Conservation (phyloP, 176 grass and related monocot species). For the Aegilops umbellulata region DNA sequence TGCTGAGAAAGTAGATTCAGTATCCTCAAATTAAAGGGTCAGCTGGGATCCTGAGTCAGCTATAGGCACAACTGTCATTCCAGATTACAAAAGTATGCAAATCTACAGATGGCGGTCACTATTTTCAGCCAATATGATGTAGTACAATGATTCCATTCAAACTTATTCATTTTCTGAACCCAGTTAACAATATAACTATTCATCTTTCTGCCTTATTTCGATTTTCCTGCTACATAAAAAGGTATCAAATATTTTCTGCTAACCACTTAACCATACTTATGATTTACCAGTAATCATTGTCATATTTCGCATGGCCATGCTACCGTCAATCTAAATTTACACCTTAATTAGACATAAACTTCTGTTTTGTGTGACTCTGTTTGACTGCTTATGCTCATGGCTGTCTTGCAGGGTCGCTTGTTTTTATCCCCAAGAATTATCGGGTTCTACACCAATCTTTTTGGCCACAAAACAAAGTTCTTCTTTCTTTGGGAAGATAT, state of each 20-base stretch:
- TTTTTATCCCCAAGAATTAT: slow-evolving; percentile 98
- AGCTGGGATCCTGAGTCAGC: neutral
- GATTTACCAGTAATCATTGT: neutral
- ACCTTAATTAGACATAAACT: neutral
- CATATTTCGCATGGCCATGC: neutral
- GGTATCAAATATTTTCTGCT: neutral
- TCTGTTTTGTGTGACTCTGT: neutral
- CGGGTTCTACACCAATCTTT: slow-evolving; percentile 88
- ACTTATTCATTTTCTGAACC: neutral
- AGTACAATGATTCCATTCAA: neutral
- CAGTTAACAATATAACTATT: neutral
- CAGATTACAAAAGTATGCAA: neutral
- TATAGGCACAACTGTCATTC: neutral
- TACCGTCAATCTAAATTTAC: slow-evolving; percentile 16
- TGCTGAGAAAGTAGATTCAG: neutral
- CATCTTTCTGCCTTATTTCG: neutral
- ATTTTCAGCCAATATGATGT: neutral
- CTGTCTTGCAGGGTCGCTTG: slow-evolving; percentile 71
- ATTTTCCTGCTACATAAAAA: neutral
- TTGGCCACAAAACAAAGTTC: slow-evolving; percentile 97
- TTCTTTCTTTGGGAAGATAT: slow-evolving; percentile 99
- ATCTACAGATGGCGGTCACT: neutral
- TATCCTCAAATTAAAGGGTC: slow-evolving; percentile 6
- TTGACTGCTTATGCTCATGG: neutral
- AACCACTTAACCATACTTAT: neutral